Conservation (phyloP, 495 filamentous ascomycete species). For the Tuber magnatum region DNA sequence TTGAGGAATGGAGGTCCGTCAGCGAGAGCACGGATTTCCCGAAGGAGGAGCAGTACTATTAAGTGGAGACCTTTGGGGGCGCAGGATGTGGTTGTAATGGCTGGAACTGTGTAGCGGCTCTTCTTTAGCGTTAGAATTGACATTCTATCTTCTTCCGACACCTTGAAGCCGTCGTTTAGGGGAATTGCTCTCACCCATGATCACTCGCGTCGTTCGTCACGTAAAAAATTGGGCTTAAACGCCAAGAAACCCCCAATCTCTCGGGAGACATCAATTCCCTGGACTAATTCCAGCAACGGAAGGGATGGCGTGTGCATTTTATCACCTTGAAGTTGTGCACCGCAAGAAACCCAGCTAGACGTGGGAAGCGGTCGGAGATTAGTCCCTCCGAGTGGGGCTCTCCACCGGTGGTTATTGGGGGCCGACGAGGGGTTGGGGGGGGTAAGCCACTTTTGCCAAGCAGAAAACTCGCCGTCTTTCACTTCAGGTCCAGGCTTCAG, state of each 20-base stretch:
- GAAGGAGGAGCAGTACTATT: slow-evolving; percentile 12
- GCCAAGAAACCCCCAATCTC: not conserved
- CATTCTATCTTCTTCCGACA: not conserved
- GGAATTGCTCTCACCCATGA: not conserved
- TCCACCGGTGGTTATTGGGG: not conserved
- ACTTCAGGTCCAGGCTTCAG: not conserved
- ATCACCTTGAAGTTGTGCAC: not conserved
- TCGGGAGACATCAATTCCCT: not conserved
- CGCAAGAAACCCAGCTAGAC: not conserved
- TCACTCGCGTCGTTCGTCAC: not conserved
- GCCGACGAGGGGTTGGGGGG: not conserved
- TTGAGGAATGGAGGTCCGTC: slow-evolving; percentile 42
- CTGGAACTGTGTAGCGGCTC: not conserved
- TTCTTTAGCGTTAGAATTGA: not conserved
- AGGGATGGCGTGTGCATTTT: not conserved
- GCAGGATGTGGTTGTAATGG: not conserved
- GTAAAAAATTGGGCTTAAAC: not conserved
- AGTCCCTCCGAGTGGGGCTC: not conserved
- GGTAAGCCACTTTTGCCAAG: not conserved
- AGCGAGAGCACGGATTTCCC: slow-evolving; percentile 27
- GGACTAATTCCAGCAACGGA: not conserved
- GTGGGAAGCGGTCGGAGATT: not conserved
- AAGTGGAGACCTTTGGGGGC: not conserved
- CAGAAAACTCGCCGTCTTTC: not conserved
- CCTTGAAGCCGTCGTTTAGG: not conserved